Conservation (phyloP, 352 stramenopile genomes). For the Phytophthora megakarya region DNA sequence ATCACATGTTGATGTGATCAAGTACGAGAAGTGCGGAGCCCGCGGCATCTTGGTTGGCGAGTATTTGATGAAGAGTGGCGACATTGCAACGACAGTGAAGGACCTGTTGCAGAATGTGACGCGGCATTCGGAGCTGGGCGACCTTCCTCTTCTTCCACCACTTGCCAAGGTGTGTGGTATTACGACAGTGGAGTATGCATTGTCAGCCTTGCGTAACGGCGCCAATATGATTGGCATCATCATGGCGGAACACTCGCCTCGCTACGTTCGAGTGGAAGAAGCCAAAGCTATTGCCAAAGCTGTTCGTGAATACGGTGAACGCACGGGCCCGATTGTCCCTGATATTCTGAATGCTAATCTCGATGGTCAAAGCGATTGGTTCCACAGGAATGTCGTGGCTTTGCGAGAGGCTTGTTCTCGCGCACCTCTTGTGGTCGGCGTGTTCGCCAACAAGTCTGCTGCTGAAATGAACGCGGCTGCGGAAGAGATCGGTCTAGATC, state of each 20-base stretch:
- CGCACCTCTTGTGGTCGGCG: constrained; percentile 91
- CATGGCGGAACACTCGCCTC: constrained; percentile 93
- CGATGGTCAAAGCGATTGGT: constrained; percentile 67
- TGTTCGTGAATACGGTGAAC: constrained; percentile 95
- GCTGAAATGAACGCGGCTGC: constrained; percentile 92
- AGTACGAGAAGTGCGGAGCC: constrained; percentile 91
- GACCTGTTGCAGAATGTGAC: constrained; percentile 53
- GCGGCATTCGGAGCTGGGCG: constrained; percentile 38
- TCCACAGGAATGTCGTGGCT: constrained; percentile 70
- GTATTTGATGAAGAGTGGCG: constrained; percentile 96
- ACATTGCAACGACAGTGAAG: constrained; percentile 89
- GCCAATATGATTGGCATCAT: constrained; percentile 98
- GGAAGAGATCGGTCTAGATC: constrained; percentile 91
- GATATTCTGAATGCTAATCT: constrained; percentile 47
- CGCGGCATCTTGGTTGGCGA: constrained; percentile 95
- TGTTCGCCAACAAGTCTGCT: constrained; percentile 96
- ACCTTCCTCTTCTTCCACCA: constrained; percentile 40
- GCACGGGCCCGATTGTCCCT: constrained; percentile 64
- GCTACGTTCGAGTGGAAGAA: constrained; percentile 80
- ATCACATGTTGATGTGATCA: constrained; percentile 90
- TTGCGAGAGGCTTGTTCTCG: constrained; percentile 74
- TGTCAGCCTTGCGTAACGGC: constrained; percentile 89
- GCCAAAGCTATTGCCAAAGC: constrained; percentile 91
- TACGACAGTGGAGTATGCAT: constrained; percentile 92
- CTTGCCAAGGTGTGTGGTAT: constrained; percentile 96